Percentiles rank a stretch among this genome's conserved stretches.
Evolutionary conservation across 768 basidiomycete genomes (phyloP).

Genomic region (Serendipita vermifera): DNA sequence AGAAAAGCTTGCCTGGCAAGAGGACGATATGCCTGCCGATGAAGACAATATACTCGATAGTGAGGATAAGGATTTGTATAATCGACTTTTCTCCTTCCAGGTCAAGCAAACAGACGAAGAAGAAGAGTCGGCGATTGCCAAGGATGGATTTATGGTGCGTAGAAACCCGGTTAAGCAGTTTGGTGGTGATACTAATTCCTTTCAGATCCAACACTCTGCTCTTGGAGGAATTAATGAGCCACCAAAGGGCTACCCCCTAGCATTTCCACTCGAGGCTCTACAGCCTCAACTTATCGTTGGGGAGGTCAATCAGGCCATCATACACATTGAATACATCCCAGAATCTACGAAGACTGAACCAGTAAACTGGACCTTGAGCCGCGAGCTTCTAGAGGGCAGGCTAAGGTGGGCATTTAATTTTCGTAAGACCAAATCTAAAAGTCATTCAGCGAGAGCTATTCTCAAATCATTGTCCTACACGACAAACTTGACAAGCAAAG

Average conservation of each 20-base stretch:
- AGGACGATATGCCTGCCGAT: slow-evolving; percentile 18
- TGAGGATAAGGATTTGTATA: slow-evolving; percentile 27
- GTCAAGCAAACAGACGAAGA: slow-evolving; percentile 43
- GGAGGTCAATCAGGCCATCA: slow-evolving; percentile 30
- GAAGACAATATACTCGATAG: slow-evolving; percentile 19
- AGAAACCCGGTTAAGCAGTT: too few relatives aligned
- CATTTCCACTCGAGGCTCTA: background rate
- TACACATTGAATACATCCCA: slow-evolving; percentile 23
- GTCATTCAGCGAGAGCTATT: background rate
- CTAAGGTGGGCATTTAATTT: background rate
- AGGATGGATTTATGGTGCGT: slow-evolving; percentile 36
- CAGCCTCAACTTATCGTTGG: slow-evolving; percentile 27
- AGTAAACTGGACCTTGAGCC: background rate
- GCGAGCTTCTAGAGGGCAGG: background rate
- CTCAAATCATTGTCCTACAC: background rate
- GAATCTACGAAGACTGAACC: background rate
- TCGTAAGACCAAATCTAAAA: background rate
- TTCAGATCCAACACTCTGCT: too few relatives aligned
- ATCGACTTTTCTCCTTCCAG: slow-evolving; percentile 40
- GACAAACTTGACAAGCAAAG: background rate
- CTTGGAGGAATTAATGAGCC: too few relatives aligned
- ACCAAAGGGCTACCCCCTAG: background rate
- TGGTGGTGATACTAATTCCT: too few relatives aligned
- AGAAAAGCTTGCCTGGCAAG: slow-evolving; percentile 31
- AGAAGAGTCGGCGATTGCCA: slow-evolving; percentile 35